Conservation (phyloP, 2,329 filamentous ascomycete genomes). For the Onygenales sp. region DNA sequence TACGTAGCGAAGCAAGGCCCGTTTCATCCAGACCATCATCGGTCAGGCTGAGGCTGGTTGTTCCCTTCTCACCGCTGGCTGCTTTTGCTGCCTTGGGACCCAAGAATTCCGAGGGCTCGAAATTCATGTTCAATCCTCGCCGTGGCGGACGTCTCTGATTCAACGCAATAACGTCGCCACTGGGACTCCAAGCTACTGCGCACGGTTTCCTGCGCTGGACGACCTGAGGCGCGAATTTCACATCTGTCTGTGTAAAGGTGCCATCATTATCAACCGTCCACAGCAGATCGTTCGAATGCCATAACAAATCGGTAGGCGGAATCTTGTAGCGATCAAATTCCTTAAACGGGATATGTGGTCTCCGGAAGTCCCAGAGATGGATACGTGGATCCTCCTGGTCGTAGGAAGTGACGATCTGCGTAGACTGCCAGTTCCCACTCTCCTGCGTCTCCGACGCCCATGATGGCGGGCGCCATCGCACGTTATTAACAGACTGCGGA, state of each 20-base stretch:
- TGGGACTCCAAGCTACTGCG: constrained; percentile 48
- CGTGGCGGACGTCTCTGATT: constrained; percentile 41
- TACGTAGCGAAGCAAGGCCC: constrained; percentile 41
- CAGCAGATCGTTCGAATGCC: constrained; percentile 54
- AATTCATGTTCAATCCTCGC: constrained; percentile 25
- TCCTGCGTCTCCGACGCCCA: constrained; percentile 44
- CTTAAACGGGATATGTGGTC: constrained; percentile 52
- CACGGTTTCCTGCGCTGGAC: constrained; percentile 49
- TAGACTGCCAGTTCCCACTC: constrained; percentile 49
- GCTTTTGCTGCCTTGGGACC: constrained; percentile 32
- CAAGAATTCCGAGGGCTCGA: constrained; percentile 32
- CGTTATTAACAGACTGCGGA: constrained; percentile 53
- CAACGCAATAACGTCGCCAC: constrained; percentile 47
- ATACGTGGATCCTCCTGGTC: constrained; percentile 51
- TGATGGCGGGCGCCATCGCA: constrained; percentile 53
- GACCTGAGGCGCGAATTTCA: constrained; percentile 50
- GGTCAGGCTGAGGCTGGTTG: constrained; percentile 39
- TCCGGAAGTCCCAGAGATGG: constrained; percentile 56
- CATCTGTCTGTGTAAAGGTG: constrained; percentile 53
- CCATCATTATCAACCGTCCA: constrained; percentile 57
- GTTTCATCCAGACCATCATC: constrained; percentile 51
- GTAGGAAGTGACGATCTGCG: constrained; percentile 54
- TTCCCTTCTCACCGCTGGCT: constrained; percentile 37
- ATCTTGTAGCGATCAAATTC: constrained; percentile 49
- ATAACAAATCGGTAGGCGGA: constrained; percentile 51